Base-by-base conservation (phyloP, 192 early-diverging fungal species). In the Umbelopsis sp. region DNA sequence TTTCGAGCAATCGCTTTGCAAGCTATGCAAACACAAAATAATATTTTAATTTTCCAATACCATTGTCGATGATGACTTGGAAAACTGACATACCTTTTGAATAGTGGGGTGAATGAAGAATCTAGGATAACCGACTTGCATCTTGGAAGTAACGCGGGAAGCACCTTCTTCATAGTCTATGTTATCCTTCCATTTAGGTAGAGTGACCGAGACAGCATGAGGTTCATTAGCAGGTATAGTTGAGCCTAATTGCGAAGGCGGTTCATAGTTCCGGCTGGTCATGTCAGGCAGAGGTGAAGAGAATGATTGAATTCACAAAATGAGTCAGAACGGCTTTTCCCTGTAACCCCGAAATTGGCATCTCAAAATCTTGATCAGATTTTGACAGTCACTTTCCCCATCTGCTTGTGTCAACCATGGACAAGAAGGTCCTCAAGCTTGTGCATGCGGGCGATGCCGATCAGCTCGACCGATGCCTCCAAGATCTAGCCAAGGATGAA, bases 131-230 rank as follows among this genome's bases (percentile, higher is more conserved):
- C 97, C 97, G 45, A 84, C 85, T 45, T 86, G 81, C 89, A 98
- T 91, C 38, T 78, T 83, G 29, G 83, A 74, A 45, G 90, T 77
- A 24, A 97, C 92, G 5, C 85, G 75, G 10, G 86, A 82, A 43
- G 89, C 86, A n/a, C 87, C 94, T 82, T 96, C 93, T 73, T 98
- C 97, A 69, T 98, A 98, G 43, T 89, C 91, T 52, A 98, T 83
- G 74, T 97, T 97, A 83, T 92, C 94, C 17, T 83, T 75, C 94
- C 96, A 98, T 16, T 79, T 93, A 6, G 97, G 97, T 7, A 98
- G 84, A 21, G 90, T 89, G 6, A 98, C 97, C 21, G 96, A 97
- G 8, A 97, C 91, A 47, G 96, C 95, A 76, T 91, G 88, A 45
- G 85, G 85, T 6, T 87, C 86, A 69, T 90, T 88, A 2, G 87